These are phyloP conservation scores for Chytridium lagenaria DNA, from an alignment of 371 early-diverging fungal genomes.

Conservation along the genomic window DNA sequence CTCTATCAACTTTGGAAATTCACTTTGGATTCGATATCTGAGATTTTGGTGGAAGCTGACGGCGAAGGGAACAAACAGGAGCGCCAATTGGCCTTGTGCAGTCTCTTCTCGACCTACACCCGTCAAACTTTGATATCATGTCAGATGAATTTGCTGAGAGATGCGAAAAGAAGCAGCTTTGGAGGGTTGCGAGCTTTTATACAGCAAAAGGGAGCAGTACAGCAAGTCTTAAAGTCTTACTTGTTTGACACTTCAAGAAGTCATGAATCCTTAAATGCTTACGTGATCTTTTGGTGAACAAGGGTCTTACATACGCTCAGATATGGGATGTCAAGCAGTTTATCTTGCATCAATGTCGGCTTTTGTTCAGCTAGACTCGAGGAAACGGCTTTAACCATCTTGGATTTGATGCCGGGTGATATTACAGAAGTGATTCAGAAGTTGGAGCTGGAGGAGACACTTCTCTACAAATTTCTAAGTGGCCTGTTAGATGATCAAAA, in stretches of 20 bases:
- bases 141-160: conserved; percentile 61
- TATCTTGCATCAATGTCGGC: conserved; percentile 65
- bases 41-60: conserved; percentile 61
- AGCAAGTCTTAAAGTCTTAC: conserved; percentile 72
- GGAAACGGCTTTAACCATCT: conserved; percentile 67
- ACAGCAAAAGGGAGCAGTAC: conserved; percentile 66
- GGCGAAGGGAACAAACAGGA: conserved; percentile 62
- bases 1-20: conserved; percentile 8
- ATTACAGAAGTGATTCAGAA: conserved; percentile 65
- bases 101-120: conserved; percentile 64
- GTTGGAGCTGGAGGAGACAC: conserved; percentile 61
- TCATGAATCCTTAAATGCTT: conserved; percentile 66
- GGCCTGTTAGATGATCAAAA: conserved; percentile 70
- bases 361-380: conserved; percentile 74
- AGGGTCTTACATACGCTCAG: conserved; percentile 59
- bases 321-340: conserved; percentile 63
- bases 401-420: conserved; percentile 65
- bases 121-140: conserved; percentile 37
- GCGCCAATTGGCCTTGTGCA: conserved; percentile 72
- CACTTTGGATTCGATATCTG: conserved; percentile 60
- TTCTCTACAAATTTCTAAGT: conserved; percentile 67
- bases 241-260: conserved; percentile 69
- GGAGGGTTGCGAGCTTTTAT: conserved; percentile 74
- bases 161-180: conserved; percentile 74
- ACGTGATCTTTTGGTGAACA: conserved; percentile 56